A percentile compares a stretch with the other conserved stretches of the same genome.
These are phyloP conservation scores for Cystoisospora suis DNA, from an alignment of 169 alveolate genomes.

Conservation along the genomic window DNA sequence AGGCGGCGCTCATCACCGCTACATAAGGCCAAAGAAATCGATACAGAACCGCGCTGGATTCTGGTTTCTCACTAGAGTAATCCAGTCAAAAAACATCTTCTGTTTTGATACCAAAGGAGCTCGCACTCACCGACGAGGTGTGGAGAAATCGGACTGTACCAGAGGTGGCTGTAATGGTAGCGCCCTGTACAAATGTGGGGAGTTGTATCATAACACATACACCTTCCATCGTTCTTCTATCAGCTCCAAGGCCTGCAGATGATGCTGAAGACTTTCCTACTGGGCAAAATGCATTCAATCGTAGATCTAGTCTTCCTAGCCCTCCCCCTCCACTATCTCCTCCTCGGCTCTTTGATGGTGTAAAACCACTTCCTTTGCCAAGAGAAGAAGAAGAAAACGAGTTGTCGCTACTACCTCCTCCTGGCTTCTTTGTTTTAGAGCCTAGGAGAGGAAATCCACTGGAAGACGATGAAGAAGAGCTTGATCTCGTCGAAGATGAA, in stretches of 20 bases:
- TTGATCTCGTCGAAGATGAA: not conserved
- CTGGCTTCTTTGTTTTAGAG: not conserved
- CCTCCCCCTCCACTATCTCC: slow-evolving; percentile 3
- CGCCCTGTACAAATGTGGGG: slow-evolving; percentile 29
- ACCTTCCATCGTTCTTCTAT: not conserved
- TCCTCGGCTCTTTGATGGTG: no score
- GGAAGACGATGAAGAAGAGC: not conserved
- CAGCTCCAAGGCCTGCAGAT: not conserved
- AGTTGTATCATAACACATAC: not conserved
- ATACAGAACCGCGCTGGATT: no score
- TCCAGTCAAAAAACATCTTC: no score
- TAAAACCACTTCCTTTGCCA: not conserved
- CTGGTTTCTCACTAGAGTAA: no score
- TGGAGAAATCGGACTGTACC: slow-evolving; percentile 42
- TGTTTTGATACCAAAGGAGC: no score
- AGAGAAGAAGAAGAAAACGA: not conserved
- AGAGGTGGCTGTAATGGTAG: not conserved
- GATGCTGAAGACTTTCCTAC: no score
- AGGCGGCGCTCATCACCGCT: no score
- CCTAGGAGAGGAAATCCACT: no score
- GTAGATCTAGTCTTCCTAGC: not conserved
- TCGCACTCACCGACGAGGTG: slow-evolving; percentile 26
- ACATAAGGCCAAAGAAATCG: no score
- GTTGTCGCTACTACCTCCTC: not conserved
- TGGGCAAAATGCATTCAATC: not conserved